phyloP scores from a whole-genome alignment of 352 stramenopile species.

The Blastocystis sp. region DNA sequence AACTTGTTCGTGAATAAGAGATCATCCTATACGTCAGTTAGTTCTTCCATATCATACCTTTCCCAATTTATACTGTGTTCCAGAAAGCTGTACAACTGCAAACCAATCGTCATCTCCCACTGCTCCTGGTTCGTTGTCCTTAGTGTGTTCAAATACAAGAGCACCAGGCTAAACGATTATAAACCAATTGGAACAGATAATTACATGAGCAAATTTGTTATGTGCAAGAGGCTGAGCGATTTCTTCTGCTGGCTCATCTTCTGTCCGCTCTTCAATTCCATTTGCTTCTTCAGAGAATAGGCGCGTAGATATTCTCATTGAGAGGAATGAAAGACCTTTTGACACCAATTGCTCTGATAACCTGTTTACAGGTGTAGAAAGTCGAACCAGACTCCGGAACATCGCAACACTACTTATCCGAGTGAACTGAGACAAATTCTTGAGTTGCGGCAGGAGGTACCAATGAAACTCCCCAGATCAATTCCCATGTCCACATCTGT shows the following conservation, averaged over 20 bases:
- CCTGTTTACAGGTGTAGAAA: background rate
- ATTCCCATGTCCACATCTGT: background rate
- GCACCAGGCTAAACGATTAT: slow-evolving; percentile 10
- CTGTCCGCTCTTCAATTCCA: background rate
- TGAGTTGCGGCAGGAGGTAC: background rate
- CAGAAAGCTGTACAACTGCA: slow-evolving; percentile 48
- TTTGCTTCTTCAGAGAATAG: background rate
- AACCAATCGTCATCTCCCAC: slow-evolving; percentile 56
- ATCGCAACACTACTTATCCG: background rate
- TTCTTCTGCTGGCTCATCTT: background rate
- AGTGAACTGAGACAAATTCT: no score
- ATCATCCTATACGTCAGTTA: slow-evolving; percentile 34
- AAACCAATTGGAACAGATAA: background rate
- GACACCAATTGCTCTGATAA: background rate
- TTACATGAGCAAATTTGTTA: slow-evolving; percentile 64
- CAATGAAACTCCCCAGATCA: background rate
- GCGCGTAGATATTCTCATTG: background rate
- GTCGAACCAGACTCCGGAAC: background rate
- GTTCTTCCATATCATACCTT: background rate
- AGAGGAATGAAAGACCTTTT: background rate
- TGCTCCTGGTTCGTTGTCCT: slow-evolving; percentile 51
- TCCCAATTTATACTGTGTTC: slow-evolving; percentile 66
- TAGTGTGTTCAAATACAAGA: slow-evolving; percentile 60
- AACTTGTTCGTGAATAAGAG: slow-evolving; percentile 64
- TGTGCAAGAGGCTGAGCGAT: background rate